Evolutionary conservation across 2,329 filamentous ascomycete species (phyloP), one percentile per base, ranked within the genome.

Genomic region (Aspergillus fumigatus): DNA sequence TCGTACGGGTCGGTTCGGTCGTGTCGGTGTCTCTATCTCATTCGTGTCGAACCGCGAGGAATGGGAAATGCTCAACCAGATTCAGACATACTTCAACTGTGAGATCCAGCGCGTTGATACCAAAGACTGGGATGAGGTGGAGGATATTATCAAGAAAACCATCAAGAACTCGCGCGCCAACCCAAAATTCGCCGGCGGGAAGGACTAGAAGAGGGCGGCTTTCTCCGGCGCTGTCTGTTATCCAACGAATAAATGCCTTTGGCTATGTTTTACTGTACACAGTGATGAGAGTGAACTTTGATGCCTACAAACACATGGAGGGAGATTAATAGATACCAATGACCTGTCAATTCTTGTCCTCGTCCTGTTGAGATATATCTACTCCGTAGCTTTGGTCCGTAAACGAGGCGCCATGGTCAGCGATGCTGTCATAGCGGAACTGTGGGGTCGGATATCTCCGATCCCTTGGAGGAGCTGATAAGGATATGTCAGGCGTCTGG

Each of bases 1-100:
- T 59, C 91, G 94, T 70, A 99, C 94, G 14, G 94, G 94, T 62
- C 90, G 94, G 64, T 99, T 99, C 67, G 94, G 94, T 56, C 92
- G 93, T 73, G 92, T 97, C 35, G 94, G 94, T 68, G 94, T 97
- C 65, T 92, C 90, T 57, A 92, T 99, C 71, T 95, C 89, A 62
- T 97, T 99, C 67, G 90, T 99, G 53, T 90, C 92, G 65, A 92
- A 95, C 76, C 85, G 87, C 70, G 84, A 84, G 64, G 94, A 91
- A 73, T 97, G 87, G 82, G 74, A 84, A 48, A 88, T 90, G 65
- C 83, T 99, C 50, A 85, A 86, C 64, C 77, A 84, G n/a, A 99
- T 97, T 68, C 87, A 89, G 57, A 76, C 82, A 14, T 87, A 89
- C 72, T 97, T 95, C 74, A 82, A 84, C 56, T 92, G 94, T 48